A percentile compares a stretch with the other conserved stretches of the same genome.
Evolutionary conservation across 129 eudicot species (phyloP).

Genomic region (Scalesia atractyloides): DNA sequence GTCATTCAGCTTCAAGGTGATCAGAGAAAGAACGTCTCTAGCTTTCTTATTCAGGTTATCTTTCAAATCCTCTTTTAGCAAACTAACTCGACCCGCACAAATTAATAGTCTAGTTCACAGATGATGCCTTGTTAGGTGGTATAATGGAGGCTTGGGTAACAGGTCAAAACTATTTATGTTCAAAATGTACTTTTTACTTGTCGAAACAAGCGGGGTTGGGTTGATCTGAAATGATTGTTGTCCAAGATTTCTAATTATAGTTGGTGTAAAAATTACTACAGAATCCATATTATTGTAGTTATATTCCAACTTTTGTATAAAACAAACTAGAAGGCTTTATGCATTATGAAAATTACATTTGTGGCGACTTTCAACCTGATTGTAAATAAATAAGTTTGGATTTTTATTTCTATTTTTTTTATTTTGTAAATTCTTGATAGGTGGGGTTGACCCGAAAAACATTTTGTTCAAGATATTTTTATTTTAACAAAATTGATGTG

Average conservation of each 20-base stretch:
- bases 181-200: background rate
- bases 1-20: slow-evolving; percentile 21
- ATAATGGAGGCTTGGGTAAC: background rate
- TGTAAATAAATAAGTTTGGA: no score
- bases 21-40: slow-evolving; percentile 17
- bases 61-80: background rate
- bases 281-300: background rate
- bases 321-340: background rate
- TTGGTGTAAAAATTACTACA: background rate
- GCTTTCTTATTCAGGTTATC: slow-evolving; percentile 18
- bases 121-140: background rate
- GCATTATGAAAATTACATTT: no score
- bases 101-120: background rate
- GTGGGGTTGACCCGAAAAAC: no score
- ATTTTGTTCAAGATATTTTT: no score
- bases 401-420: no score
- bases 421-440: no score
- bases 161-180: background rate
- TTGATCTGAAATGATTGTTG: background rate
- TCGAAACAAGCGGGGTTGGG: background rate
- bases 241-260: background rate
- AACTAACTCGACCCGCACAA: background rate
- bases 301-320: background rate
- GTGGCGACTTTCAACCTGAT: no score
- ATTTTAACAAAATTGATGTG: no score